phyloP scores from a whole-genome alignment of 495 filamentous ascomycete species.

The Penicillium tannophilum region DNA sequence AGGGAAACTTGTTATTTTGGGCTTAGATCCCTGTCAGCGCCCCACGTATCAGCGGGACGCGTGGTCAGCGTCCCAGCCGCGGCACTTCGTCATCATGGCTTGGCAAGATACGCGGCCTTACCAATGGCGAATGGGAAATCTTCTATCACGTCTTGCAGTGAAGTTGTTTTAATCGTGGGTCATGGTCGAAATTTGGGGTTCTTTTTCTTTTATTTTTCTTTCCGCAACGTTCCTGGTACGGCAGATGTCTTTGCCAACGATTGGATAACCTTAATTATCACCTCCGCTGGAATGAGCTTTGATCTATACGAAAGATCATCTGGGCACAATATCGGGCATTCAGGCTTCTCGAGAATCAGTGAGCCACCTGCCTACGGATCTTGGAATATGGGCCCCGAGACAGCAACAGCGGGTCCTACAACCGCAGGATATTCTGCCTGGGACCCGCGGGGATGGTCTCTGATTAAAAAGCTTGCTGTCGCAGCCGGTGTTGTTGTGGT shows the following conservation, averaged over 20 bases:
- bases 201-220: background rate
- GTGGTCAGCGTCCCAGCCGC: slow-evolving; percentile 6
- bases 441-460: background rate
- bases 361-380: slow-evolving; percentile 7
- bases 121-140: slow-evolving; percentile 6
- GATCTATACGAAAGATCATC: slow-evolving; percentile 1
- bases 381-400: background rate
- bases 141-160: background rate
- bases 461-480: background rate
- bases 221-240: slow-evolving; percentile 2
- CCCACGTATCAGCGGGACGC: slow-evolving; percentile 2
- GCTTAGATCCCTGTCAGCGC: slow-evolving; percentile 1
- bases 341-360: slow-evolving; percentile 6
- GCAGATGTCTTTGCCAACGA: slow-evolving; percentile 1
- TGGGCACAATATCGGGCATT: background rate
- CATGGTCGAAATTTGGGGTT: background rate
- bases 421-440: background rate
- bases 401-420: background rate
- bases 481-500: background rate
- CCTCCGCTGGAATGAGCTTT: background rate
- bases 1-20: background rate
- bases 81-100: slow-evolving; percentile 6
- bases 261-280: slow-evolving; percentile 4
- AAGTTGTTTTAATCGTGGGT: background rate
- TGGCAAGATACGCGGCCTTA: slow-evolving; percentile 8